phyloP scores from a whole-genome alignment of 2,329 filamentous ascomycete genomes.

The Aspergillus spinulosporus region DNA sequence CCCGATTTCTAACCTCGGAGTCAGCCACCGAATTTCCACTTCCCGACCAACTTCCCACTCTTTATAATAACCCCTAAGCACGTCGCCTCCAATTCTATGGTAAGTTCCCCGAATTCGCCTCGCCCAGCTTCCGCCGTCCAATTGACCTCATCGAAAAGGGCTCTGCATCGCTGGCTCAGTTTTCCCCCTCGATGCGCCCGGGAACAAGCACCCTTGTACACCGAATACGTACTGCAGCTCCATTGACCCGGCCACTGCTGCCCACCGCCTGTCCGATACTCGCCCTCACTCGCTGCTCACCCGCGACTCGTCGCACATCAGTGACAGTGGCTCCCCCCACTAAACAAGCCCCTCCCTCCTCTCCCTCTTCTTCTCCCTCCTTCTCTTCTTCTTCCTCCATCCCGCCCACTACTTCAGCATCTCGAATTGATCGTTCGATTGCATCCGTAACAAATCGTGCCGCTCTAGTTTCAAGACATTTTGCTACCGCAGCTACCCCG shows the following conservation, averaged over 20 bases:
- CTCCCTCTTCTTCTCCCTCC: conserved; percentile 19
- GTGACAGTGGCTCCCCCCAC: conserved; percentile 46
- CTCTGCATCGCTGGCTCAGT: conserved; percentile 9
- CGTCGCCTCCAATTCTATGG: conserved; percentile 8
- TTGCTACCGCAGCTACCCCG: conserved; percentile 42
- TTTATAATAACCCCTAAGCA: conserved; percentile 12
- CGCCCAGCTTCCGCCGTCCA: conserved; percentile 2
- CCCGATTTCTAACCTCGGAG: conserved; percentile 12
- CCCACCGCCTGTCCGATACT: conserved; percentile 37
- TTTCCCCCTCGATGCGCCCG: conserved; percentile 8
- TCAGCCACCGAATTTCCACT: conserved; percentile 7
- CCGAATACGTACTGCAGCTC: conserved; percentile 22
- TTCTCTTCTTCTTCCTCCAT: conserved; percentile 30
- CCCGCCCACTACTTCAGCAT: conserved; percentile 19
- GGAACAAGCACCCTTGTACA: conserved; percentile 12
- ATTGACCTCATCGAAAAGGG: conserved; percentile 12
- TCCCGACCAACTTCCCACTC: conserved; percentile 11
- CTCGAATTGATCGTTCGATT: conserved; percentile 24
- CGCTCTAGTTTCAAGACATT: conserved; percentile 50
- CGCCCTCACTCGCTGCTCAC: conserved; percentile 24
- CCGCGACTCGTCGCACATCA: conserved; percentile 37
- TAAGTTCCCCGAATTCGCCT: conserved; percentile 6
- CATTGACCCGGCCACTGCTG: conserved; percentile 33
- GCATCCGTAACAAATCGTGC: conserved; percentile 36
- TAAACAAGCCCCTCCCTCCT: conserved; percentile 33